phyloP scores from a whole-genome alignment of 2,329 filamentous ascomycete genomes.

The Rhexocercosporidium sp. region DNA sequence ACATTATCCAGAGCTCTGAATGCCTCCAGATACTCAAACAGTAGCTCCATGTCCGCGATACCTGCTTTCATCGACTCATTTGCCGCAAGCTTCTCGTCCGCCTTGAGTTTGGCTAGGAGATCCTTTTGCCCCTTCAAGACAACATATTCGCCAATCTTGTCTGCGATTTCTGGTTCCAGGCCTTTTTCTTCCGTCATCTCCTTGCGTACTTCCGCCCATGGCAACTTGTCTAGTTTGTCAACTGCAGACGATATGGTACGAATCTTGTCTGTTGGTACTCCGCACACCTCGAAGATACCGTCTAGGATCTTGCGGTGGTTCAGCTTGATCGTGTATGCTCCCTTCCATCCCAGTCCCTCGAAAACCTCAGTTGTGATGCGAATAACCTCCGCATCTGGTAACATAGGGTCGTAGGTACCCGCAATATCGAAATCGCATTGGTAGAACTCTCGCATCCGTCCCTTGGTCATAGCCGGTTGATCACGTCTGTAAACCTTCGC shows the following conservation, averaged over 20 bases:
- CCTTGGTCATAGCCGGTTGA: conserved; percentile 86
- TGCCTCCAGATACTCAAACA: conserved; percentile 82
- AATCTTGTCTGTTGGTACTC: conserved; percentile 86
- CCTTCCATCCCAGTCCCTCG: conserved; percentile 75
- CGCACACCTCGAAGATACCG: conserved; percentile 88
- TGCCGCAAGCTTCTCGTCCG: conserved; percentile 68
- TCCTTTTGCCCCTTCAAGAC: conserved; percentile 76
- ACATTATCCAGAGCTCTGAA: conserved; percentile 75
- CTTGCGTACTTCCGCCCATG: conserved; percentile 87
- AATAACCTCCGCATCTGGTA: conserved; percentile 89
- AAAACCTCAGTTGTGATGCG: conserved; percentile 87
- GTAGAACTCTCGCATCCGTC: conserved; percentile 94
- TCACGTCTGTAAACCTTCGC: conserved; percentile 88
- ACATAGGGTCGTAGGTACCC: conserved; percentile 85
- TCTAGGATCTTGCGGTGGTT: conserved; percentile 96
- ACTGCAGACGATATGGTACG: conserved; percentile 90
- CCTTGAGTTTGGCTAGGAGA: conserved; percentile 71
- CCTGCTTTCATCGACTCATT: conserved; percentile 81
- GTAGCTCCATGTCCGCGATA: conserved; percentile 77
- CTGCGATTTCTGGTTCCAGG: conserved; percentile 74
- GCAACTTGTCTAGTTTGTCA: conserved; percentile 93
- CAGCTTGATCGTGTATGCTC: conserved; percentile 77
- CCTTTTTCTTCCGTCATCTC: conserved; percentile 96
- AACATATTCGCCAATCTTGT: conserved; percentile 88
- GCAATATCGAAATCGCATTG: conserved; percentile 98